A percentile compares a stretch with the other conserved stretches of the same genome.
Conservation (phyloP, 306 rosid species). For the Vigna reflexopilosa region DNA sequence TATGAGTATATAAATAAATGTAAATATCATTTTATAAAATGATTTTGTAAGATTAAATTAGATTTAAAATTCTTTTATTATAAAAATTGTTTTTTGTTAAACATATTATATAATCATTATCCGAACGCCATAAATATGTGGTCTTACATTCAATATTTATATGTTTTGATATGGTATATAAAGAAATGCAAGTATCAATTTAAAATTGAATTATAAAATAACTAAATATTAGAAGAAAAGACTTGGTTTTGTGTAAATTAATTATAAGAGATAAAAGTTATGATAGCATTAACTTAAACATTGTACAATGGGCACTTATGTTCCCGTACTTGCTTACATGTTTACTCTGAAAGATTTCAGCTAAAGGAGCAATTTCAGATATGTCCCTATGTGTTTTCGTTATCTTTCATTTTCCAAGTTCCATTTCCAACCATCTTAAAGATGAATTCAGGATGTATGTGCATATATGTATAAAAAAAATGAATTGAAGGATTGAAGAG, state of each 20-base stretch:
- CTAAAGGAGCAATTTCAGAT: constrained; percentile 15
- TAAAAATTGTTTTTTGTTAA: no score
- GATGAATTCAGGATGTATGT: not conserved
- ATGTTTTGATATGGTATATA: no score
- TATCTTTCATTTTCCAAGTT: constrained; percentile 17
- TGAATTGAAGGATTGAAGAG: not conserved
- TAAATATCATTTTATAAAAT: no score
- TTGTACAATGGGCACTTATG: constrained; percentile 13
- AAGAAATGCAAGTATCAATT: no score
- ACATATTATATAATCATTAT: no score
- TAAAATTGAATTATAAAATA: no score
- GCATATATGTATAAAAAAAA: not conserved
- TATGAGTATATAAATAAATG: no score
- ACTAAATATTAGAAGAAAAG: not conserved
- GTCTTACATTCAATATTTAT: no score
- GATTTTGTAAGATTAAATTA: no score
- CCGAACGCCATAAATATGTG: no score
- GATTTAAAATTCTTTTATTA: no score
- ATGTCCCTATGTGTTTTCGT: not conserved
- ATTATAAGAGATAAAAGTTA: not conserved
- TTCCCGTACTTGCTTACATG: not conserved
- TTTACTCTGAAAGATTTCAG: constrained; percentile 4
- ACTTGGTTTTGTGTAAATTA: not conserved
- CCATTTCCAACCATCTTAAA: constrained; percentile 12
- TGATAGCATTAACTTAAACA: not conserved